Conservation (phyloP, 2,329 filamentous ascomycete species). For the Celoporthe dispersa region DNA sequence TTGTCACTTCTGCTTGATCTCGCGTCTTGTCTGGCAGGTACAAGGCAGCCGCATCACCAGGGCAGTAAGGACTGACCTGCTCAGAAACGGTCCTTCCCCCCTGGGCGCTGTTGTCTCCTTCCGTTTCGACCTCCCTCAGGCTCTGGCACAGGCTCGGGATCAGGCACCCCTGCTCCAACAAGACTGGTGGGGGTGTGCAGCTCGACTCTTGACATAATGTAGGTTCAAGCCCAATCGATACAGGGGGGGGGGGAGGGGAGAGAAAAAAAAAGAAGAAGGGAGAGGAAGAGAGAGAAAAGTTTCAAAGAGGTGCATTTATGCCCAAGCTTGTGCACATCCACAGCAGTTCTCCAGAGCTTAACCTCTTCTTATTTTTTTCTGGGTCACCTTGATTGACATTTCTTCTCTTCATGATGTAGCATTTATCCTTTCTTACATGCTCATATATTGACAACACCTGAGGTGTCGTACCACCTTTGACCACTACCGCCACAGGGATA, state of each 20-base stretch:
- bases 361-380: no score
- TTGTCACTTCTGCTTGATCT: not conserved
- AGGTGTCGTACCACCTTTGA: conserved; percentile 3
- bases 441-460: not conserved
- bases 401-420: not conserved
- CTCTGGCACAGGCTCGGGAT: not conserved
- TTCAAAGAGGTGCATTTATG: not conserved
- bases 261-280: not conserved
- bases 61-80: not conserved
- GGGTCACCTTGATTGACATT: not conserved
- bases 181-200: not conserved
- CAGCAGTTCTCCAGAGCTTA: not conserved
- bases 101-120: not conserved
- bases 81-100: not conserved
- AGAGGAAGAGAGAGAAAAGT: not conserved
- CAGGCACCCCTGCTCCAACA: not conserved
- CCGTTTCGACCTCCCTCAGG: not conserved
- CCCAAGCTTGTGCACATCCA: conserved; percentile 3
- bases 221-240: conserved; percentile 7
- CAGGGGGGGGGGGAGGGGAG: not conserved
- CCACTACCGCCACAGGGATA: not conserved
- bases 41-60: not conserved
- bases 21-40: not conserved
- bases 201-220: not conserved
- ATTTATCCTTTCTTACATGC: not conserved